Evolutionary conservation across 2,329 filamentous ascomycete species (phyloP), one percentile per base, ranked within the genome.

Genomic region (Colletotrichum camelliae): DNA sequence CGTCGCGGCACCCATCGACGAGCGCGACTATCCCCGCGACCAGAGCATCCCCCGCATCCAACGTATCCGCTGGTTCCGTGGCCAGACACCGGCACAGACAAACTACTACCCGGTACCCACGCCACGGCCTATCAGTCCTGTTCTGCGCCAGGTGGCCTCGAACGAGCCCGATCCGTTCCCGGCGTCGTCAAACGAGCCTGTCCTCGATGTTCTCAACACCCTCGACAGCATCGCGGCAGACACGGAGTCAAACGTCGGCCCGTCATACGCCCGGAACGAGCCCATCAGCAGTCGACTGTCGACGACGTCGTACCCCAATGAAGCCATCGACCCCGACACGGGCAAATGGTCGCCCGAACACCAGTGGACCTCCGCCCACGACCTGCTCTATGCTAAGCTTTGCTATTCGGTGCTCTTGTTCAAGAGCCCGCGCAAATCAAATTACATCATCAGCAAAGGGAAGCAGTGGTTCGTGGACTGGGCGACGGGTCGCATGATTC

Each of bases 1-100:
- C 80, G 90, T 96, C 24, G 91, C 93, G 15, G 87, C 90, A 1
- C 91, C 93, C 1, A 88, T 95, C 52, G 94, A 96, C 78, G 94
- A 95, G 78, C 91, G 94, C 62, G 89, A 91, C 58, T 89, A 92
- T 68, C 91, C 91, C 4, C 86, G 88, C 57, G 91, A 93, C 79
- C 90, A 91, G 82, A 92, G 90, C 43, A 89, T 93, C 67, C 91
- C 91, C 12, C 86, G 90, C n/a, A 85, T 89, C 57, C 89, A 90
- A 78, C 84, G 89, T 37, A 86, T 89, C 76, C 87, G 88, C 60
- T 90, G 88, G 87, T 85, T 87, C 72, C 86, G 86, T 9, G 87
- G 86, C 13, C 82, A 84, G 77, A 77, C 80, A 74, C 80, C 80
- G 21, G 77, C 79, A 65, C 82, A 84, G 72, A 83, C 81, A 24